Evolutionary conservation across 2,329 filamentous ascomycete species (phyloP).

Genomic region (Myriangium duriaei): DNA sequence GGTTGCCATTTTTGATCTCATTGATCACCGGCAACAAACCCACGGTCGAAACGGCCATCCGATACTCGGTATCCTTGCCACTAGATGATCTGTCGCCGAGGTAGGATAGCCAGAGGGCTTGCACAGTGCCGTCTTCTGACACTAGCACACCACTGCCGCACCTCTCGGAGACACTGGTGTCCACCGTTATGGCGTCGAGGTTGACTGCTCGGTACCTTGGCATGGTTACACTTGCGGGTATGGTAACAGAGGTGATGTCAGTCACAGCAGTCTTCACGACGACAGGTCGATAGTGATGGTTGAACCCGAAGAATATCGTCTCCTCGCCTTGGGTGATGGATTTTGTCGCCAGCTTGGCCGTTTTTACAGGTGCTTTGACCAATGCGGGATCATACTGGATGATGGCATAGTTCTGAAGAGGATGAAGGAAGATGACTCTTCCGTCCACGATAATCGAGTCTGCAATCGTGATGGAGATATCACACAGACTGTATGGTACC

Average conservation of each 20-base stretch:
- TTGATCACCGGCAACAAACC: slow-evolving; percentile 79
- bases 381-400: slow-evolving; percentile 87
- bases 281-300: slow-evolving; percentile 85
- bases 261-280: slow-evolving; percentile 91
- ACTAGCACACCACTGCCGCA: slow-evolving; percentile 91
- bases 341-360: slow-evolving; percentile 67
- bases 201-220: slow-evolving; percentile 92
- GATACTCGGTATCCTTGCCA: slow-evolving; percentile 89
- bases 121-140: slow-evolving; percentile 78
- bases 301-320: slow-evolving; percentile 97
- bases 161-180: slow-evolving; percentile 79
- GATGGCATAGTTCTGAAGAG: slow-evolving; percentile 91
- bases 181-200: slow-evolving; percentile 91
- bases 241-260: slow-evolving; percentile 92
- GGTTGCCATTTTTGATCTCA: slow-evolving; percentile 67
- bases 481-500: slow-evolving; percentile 91
- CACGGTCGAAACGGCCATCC: slow-evolving; percentile 80
- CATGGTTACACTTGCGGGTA: slow-evolving; percentile 83
- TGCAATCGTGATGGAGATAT: slow-evolving; percentile 90
- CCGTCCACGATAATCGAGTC: slow-evolving; percentile 91
- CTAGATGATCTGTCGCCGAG: slow-evolving; percentile 74
- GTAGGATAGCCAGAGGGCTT: slow-evolving; percentile 94
- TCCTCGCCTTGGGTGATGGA: slow-evolving; percentile 85
- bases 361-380: slow-evolving; percentile 87
- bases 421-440: slow-evolving; percentile 91